Conservation (phyloP, 768 basidiomycete species). For the Pleurotus ostreatus region DNA sequence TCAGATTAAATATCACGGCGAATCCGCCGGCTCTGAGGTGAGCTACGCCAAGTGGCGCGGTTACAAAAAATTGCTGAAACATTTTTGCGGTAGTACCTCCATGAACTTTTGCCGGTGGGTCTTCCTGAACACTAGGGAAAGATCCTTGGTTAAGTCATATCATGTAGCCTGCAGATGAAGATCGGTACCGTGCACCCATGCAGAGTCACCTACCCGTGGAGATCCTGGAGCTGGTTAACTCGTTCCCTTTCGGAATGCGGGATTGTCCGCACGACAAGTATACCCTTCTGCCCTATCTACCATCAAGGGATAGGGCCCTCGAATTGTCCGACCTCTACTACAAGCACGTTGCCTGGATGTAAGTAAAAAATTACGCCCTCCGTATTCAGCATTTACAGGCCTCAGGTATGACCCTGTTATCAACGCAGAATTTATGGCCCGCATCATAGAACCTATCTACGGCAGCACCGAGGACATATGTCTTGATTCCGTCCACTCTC, state of each 20-base stretch:
- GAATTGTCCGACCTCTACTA: constrained; percentile 41
- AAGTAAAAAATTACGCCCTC: constrained; percentile 15
- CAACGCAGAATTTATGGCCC: constrained; percentile 34
- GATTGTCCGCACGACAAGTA: constrained; percentile 32
- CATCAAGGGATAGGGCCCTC: constrained; percentile 33
- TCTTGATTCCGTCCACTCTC: constrained; percentile 35
- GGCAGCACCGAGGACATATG: constrained; percentile 23
- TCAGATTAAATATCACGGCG: constrained; percentile 47
- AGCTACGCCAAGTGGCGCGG: constrained; percentile 3
- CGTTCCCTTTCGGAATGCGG: constrained; percentile 46
- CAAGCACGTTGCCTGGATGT: constrained; percentile 44
- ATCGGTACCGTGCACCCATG: constrained; percentile 13
- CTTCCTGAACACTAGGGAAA: neutral
- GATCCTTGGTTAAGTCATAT: neutral
- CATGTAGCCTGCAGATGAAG: constrained; percentile 12
- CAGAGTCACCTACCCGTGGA: constrained; percentile 36
- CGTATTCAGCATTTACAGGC: neutral
- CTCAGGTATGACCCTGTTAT: constrained; percentile 43
- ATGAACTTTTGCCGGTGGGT: constrained; percentile 33
- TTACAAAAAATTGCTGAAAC: neutral
- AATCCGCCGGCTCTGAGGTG: constrained; percentile 47
- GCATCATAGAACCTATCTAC: constrained; percentile 41
- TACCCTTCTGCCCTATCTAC: constrained; percentile 37
- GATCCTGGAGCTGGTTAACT: constrained; percentile 38
- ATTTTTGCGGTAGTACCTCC: constrained; percentile 28